These are phyloP conservation scores for Hymenoscyphus occultus DNA, from an alignment of 2,329 filamentous ascomycete genomes.

Conservation along the genomic window DNA sequence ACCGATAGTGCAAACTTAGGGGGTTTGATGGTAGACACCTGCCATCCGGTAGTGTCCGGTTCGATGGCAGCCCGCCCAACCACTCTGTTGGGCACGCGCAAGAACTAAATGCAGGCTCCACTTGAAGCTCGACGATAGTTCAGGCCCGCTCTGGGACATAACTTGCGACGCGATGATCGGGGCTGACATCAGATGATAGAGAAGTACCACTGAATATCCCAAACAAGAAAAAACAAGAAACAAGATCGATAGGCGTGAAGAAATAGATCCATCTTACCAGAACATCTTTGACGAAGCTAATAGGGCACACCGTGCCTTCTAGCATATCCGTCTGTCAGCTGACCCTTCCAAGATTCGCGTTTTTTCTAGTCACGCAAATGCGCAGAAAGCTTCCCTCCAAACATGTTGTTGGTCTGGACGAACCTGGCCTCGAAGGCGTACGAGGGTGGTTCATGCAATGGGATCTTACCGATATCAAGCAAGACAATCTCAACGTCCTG, in stretches of 20 bases:
- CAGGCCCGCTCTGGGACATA: neutral
- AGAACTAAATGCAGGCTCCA: neutral
- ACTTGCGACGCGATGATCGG: neutral
- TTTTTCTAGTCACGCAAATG: neutral
- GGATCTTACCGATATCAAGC: constrained; percentile 37
- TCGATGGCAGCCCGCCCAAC: neutral
- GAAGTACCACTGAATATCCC: neutral
- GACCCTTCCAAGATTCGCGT: neutral
- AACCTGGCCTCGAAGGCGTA: neutral
- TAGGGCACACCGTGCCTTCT: constrained; percentile 82
- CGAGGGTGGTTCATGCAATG: neutral
- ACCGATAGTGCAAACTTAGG: neutral
- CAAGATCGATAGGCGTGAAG: neutral
- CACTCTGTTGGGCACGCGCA: constrained; percentile 1
- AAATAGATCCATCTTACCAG: constrained; percentile 56
- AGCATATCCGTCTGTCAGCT: constrained; percentile 23
- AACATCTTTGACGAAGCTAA: constrained; percentile 80
- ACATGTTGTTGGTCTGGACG: neutral
- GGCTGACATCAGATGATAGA: neutral
- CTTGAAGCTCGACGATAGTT: neutral
- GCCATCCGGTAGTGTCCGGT: neutral
- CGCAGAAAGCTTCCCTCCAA: neutral
- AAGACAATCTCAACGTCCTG: constrained; percentile 27
- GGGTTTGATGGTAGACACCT: neutral
- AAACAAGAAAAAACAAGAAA: neutral